Evolutionary conservation across 164 flowering plant genomes (phyloP), one percentile per base, ranked within the genome.

Genomic region (Houttuynia cordata): DNA sequence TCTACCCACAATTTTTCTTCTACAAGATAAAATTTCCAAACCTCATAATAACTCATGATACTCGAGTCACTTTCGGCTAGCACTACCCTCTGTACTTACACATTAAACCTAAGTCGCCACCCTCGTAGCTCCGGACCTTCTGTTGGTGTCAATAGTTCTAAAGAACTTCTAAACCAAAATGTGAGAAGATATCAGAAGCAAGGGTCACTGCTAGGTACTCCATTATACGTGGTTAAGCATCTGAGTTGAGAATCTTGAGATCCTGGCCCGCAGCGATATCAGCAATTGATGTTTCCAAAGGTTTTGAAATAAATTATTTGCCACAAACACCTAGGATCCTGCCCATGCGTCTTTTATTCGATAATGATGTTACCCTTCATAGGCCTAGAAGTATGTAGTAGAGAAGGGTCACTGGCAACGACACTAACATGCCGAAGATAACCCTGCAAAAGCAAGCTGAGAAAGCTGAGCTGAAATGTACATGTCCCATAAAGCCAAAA

Each of bases 361-460:
- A 20, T 30, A 30, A 30, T 30, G 37, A 30, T 30, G 37, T 21
- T 15, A 59, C 39, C 55, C 62, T 25, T 80, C 77, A 81, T 60
- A 83, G 62, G 57, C 86, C 86, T 50, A 83, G 68, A 18, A 78
- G 61, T 47, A 81, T 68, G 75, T 83, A 83, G 67, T 81, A 83
- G 60, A 83, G 75, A 34, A 83, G 79, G n/a, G 88, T 81, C 18
- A 83, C 78, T 0, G 88, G 88, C 53, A 83, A 71, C 18, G 88
- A 78, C 1, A 83, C 78, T 49, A 83, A n/a, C 86, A 81, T 83
- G 13, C 88, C 86, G 72, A 83, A 83, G 25, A 81, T 81, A 19
- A 83, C 88, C 82, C 88, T 83, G 83, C 78, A 75, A 37, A 47
- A 55, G 23, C 17, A 68, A 14, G 23, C 62, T 63, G 10, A 39